Evolutionary conservation across 139 green algal species (phyloP), one percentile per base, ranked within the genome.

Genomic region (Micractinium sp.): DNA sequence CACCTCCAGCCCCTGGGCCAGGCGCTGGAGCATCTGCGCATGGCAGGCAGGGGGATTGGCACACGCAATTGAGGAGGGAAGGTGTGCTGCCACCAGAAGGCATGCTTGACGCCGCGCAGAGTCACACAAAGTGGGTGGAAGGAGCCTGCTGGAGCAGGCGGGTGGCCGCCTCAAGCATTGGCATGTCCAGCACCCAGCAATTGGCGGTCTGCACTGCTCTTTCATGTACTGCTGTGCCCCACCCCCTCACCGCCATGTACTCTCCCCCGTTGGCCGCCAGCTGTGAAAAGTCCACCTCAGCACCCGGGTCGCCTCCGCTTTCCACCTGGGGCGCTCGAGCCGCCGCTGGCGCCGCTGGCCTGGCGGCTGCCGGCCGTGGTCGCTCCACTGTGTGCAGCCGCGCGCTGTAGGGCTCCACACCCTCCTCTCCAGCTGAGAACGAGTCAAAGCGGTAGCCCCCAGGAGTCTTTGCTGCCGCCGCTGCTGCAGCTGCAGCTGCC

Each of bases 361-460:
- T 74, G 81, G 35, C 82, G 0, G 67, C 83, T 87, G 82, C 82
- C 47, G 39, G 66, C 66, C 29, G 27, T 27, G 29, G 66, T 67
- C 73, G 41, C 38, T 87, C 83, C 3, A 47, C 66, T 22, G 83
- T 81, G 61, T 61, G 63, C 38, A 80, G 23, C 25, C 83, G 83
- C 13, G 83, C 83, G 29, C 66, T 80, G 83, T 87, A 87, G 15
- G 83, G 83, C 67, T 80, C 67, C 27, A 80, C 83, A 16, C 83
- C 83, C 0, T 67, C 38, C 67, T 87, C 83, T 2, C 78, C 78
- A 3, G 78, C 78, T 29, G 41, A 47, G 79, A 87, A 87, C 2
- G 63, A 79, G 53, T 87, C 67, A n/a, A 87, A 87, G 13, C 29
- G 71, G 67, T 27, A 47, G 38, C 25, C 16, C 1, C 66, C 67